Base-by-base conservation (phyloP, 2,329 filamentous ascomycete species). In the Trichoderma koningii region DNA sequence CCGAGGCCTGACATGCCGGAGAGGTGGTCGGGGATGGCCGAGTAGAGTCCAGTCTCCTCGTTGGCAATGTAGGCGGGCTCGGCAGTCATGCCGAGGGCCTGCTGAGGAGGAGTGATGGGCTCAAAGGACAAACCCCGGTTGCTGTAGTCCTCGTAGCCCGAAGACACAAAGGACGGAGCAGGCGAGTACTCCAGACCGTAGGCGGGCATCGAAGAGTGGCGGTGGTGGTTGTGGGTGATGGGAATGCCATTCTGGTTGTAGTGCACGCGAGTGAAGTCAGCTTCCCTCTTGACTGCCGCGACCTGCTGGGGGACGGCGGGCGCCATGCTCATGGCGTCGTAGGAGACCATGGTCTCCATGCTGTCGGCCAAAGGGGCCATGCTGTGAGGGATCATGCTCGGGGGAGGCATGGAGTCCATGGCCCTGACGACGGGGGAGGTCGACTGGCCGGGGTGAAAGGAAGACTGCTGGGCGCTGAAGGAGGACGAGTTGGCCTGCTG, bases 401-500 rank as follows among this genome's bases (percentile, higher is more conserved):
- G 92, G 68, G 93, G 92, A 70, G 93, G 92, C 95, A 98, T 98
- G 9, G 91, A 89, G 78, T 97, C 94, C 80, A 95, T 90, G 65
- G 91, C 88, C 76, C 93, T 88, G 85, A 96, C 90, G 72, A 95
- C 90, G 52, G 95, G 93, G 55, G 95, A 97, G 48, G 89, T 89
- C 68, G 91, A 89, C 78, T 96, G 92, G 62, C 89, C 90, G 74
- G 90, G 91, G 61, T 85, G 78, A 78, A 86, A 89, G 71, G 88
- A 85, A 71, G 88, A 77, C 72, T 88, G 85, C 73, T 93, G 90
- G 69, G 91, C 91, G 79, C 87, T 92, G 84, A 97, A 98, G 1
- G 94, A 97, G 3, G 95, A 98, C 7, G 94, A 96, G 81, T 96
- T 98, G 78, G 93, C 94, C 85, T 98, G 95, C 80, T 99, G 95